phyloP scores from a whole-genome alignment of 352 stramenopile genomes.

The Phytophthora rubi region DNA sequence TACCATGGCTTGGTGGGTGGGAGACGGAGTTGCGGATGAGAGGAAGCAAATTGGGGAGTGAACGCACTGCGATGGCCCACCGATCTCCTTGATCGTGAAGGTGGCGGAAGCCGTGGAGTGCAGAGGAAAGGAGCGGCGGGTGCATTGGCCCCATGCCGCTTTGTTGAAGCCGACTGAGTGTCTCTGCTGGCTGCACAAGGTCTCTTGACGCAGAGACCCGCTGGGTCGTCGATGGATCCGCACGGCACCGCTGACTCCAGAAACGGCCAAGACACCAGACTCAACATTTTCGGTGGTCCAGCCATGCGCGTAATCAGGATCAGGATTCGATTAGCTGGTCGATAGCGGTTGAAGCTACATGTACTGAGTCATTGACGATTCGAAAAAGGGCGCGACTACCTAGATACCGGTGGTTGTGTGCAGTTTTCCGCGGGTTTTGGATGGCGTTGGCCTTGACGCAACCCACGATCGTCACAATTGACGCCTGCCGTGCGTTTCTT shows the following conservation, averaged over 20 bases:
- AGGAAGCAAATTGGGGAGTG: neutral
- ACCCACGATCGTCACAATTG: constrained; percentile 5
- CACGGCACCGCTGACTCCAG: neutral
- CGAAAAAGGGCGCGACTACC: neutral
- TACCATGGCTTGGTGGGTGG: neutral
- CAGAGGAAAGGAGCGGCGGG: neutral
- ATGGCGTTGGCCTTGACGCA: constrained; percentile 5
- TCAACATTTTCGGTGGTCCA: constrained; percentile 23
- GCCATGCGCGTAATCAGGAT: constrained; percentile 14
- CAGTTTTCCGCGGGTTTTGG: neutral
- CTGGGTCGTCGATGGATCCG: neutral
- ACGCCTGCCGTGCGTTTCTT: neutral
- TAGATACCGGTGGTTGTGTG: neutral
- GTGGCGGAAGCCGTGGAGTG: neutral
- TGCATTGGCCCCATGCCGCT: neutral
- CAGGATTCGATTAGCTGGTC: constrained; percentile 5
- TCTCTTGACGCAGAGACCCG: neutral
- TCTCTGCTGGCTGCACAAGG: neutral
- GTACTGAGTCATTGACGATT: constrained; percentile 1
- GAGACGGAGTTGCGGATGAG: neutral
- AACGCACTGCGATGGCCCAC: neutral
- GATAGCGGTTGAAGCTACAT: neutral
- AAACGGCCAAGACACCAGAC: constrained; percentile 1
- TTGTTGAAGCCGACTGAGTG: neutral
- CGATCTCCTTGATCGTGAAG: neutral